Evolutionary conservation across 2,329 filamentous ascomycete genomes (phyloP), one percentile per base, ranked within the genome.

Genomic region (Aspergillus hortae): DNA sequence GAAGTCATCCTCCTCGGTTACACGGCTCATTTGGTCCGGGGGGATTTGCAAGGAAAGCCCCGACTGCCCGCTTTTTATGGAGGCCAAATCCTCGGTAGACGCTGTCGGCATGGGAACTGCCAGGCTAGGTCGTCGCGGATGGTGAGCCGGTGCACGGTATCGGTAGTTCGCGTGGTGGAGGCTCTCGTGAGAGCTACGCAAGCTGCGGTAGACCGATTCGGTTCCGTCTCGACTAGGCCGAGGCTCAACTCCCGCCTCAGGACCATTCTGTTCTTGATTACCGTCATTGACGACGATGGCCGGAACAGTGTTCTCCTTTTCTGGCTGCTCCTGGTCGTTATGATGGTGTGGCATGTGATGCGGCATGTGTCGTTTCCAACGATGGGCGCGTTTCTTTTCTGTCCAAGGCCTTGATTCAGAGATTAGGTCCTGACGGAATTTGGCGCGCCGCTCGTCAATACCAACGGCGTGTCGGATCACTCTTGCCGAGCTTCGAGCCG

Each of bases 381-480:
- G 56, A 41, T 58, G 63, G 21, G 30, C 55, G 6, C 51, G 48
- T 21, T 59, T 53, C 42, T 55, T 61, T 35, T 58, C 35, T 51
- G 57, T 21, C 62, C 61, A 61, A 4, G 71, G 61, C 47, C 67
- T 74, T 35, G 64, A 58, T 48, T 77, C 75, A 1, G 77, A 78
- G 23, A 84, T 78, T 5, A 83, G 64, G 59, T 83, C 80, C 58
- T 81, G 79, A 30, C 80, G 71, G 55, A 83, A 84, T 57, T 83
- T 83, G 23, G 80, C 80, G 35, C 81, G 73, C 10, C 80, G 73
- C 61, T 83, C 81, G 55, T 83, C 80, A 49, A 84, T 83, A 1
- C 78, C 74, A 0, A 83, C 80, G 1, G 80, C 80, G 61, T 83
- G 81, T 6, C 81, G 74, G 52, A 83, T 82, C 2, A 82, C 73